Percentiles rank a stretch among this genome's conserved stretches.
Conservation (phyloP, 1,284 basidiomycete species). For the Cryptococcus sp. region DNA sequence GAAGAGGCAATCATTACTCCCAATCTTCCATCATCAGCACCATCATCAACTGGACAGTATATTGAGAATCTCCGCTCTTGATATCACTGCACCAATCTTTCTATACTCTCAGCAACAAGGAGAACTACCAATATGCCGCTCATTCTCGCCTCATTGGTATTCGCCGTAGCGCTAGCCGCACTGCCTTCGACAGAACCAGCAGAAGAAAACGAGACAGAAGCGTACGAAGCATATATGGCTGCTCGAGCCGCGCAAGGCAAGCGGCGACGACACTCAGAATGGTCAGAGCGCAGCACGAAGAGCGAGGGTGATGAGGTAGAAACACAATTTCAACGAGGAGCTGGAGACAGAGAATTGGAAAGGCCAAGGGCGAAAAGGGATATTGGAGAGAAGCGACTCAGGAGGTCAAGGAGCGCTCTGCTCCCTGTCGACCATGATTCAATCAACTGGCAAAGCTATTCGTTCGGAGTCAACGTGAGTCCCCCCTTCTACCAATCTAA, state of each 20-base stretch:
- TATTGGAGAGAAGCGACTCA: no score
- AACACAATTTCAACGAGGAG: background rate
- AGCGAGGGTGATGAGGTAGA: background rate
- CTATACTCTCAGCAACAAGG: background rate
- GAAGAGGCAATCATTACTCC: no score
- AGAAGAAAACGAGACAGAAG: constrained; percentile 19
- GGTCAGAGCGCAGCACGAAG: background rate
- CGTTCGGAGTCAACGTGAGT: no score
- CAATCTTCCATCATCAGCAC: no score
- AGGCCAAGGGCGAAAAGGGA: background rate
- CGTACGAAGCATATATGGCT: constrained; percentile 11
- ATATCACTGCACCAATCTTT: background rate
- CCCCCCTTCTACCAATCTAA: no score
- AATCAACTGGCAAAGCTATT: no score
- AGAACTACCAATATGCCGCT: constrained; percentile 4
- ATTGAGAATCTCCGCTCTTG: background rate
- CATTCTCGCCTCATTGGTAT: constrained; percentile 11
- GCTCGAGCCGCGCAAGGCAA: background rate
- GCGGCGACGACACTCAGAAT: background rate
- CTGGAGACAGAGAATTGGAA: background rate
- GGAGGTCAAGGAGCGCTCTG: no score
- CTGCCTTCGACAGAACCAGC: constrained; percentile 18
- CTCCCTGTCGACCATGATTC: no score
- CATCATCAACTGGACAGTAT: no score
- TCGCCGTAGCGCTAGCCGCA: constrained; percentile 13